Evolutionary conservation across 805 yeast genomes (phyloP), one percentile per base, ranked within the genome.

Genomic region (Starmerella kuoi): DNA sequence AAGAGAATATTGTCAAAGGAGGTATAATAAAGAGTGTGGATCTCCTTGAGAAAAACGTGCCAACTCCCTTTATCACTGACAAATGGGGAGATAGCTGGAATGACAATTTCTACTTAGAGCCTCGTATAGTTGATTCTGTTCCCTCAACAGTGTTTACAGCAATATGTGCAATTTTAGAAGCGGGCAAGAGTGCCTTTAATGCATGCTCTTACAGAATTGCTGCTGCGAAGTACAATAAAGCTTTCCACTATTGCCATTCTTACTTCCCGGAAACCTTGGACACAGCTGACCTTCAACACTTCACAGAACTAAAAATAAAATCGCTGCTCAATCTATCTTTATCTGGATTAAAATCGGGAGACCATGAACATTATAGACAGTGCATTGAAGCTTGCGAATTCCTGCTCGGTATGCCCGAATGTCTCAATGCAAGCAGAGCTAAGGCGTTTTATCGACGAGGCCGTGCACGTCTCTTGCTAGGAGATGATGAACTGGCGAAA

Each of bases 401-500:
- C 27, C 94, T 83, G 1, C 65, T 82, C 27, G 82, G 72, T 32
- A 73, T 54, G 52, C 52, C 72, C 11, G 81, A 75, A 31, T 60
- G 56, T 7, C 18, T 21, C 18, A 60, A 54, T 2, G 72, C 73
- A 47, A 74, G 82, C 17, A 73, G 72, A 56, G 84, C 94, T 12
- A 87, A 87, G 64, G 95, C 95, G 0, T 64, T 74, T 27, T 86
- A 79, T 65, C 76, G 96, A 58, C 74, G 84, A 60, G 95, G 93
- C 34, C 63, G 69, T 55, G 94, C 88, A 0, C 69, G 74, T 53
- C 58, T 73, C 44, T 61, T 70, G 8, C 63, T 69, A 22, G 79
- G 78, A 50, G 79, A 84, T 55, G 80, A 79, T 40, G 85, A 75
- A 17, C 68, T 65, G 46, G 94, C 95, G 0, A 63, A 77, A 38